Percentiles rank a stretch among this genome's conserved stretches.
Conservation (phyloP, 208 protist species). For the Trypanosomatidae sp. region DNA sequence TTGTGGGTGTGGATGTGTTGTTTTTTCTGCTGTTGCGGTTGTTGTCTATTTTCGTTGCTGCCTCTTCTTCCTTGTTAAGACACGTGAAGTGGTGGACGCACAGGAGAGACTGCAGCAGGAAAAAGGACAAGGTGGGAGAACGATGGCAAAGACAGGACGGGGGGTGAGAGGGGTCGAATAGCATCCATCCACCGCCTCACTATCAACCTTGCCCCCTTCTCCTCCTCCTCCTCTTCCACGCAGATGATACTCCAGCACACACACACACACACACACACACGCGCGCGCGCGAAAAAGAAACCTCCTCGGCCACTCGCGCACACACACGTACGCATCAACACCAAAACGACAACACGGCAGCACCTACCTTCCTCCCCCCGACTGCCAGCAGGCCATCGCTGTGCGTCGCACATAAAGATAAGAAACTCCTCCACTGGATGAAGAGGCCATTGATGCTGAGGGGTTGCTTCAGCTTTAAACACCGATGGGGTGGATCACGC, state of each 20-base stretch:
- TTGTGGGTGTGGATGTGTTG: not conserved
- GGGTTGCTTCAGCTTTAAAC: slow-evolving; percentile 36
- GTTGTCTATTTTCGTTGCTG: no score
- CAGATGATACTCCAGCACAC: not conserved
- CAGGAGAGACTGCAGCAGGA: not conserved
- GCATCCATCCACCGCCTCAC: not conserved
- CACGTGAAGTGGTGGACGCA: not conserved
- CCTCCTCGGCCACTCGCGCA: not conserved
- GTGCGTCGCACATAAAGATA: not conserved
- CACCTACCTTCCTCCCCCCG: not conserved
- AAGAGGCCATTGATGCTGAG: not conserved
- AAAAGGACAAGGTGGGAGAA: not conserved
- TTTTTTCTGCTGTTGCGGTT: not conserved
- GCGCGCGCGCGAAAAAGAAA: not conserved
- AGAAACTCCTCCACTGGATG: not conserved
- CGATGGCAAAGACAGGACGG: not conserved
- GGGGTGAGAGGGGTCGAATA: not conserved
- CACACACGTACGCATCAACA: not conserved
- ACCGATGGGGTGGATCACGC: slow-evolving; percentile 87
- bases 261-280: not conserved
- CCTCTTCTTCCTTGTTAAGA: not conserved
- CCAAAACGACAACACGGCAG: not conserved
- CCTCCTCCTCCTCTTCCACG: not conserved
- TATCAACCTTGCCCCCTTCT: not conserved
- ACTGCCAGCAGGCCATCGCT: not conserved